A percentile compares a stretch with the other conserved stretches of the same genome.
These are phyloP conservation scores for Taxillus chinensis DNA, from an alignment of 164 flowering plant species.

Conservation along the genomic window DNA sequence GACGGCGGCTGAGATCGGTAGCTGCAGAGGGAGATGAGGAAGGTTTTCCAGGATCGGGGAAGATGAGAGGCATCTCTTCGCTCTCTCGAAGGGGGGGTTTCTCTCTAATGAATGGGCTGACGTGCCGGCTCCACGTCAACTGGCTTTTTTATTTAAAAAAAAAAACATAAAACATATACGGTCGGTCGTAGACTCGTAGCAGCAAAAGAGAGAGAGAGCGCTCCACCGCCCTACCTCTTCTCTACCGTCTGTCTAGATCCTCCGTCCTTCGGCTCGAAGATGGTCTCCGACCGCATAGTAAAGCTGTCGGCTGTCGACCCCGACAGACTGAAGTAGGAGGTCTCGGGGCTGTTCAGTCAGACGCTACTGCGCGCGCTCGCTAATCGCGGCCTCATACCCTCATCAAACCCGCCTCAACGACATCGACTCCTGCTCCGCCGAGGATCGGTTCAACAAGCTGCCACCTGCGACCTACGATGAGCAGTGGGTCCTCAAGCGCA, in stretches of 20 bases:
- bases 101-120: too few species aligned
- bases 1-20: too few species aligned
- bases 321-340: slow-evolving; percentile 61
- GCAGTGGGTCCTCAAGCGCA: slow-evolving; percentile 53
- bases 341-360: slow-evolving; percentile 73
- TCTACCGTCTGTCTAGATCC: slow-evolving; percentile 7
- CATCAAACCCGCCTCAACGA: slow-evolving; percentile 87
- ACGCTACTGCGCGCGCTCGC: slow-evolving; percentile 68
- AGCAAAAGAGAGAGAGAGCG: background rate
- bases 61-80: too few species aligned
- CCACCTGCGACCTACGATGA: slow-evolving; percentile 78
- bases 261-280: slow-evolving; percentile 20
- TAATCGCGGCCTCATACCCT: slow-evolving; percentile 76
- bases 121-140: too few species aligned
- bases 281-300: slow-evolving; percentile 86
- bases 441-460: slow-evolving; percentile 86
- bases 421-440: slow-evolving; percentile 95
- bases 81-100: too few species aligned
- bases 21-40: too few species aligned
- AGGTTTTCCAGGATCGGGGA: too few species aligned
- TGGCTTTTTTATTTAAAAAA: too few species aligned
- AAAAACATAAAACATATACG: too few species aligned
- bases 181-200: too few species aligned
- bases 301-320: slow-evolving; percentile 72
- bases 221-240: slow-evolving; percentile 22